Evolutionary conservation across 306 rosid species (phyloP), one percentile per base, ranked within the genome.

Genomic region (Vicia sativa): DNA sequence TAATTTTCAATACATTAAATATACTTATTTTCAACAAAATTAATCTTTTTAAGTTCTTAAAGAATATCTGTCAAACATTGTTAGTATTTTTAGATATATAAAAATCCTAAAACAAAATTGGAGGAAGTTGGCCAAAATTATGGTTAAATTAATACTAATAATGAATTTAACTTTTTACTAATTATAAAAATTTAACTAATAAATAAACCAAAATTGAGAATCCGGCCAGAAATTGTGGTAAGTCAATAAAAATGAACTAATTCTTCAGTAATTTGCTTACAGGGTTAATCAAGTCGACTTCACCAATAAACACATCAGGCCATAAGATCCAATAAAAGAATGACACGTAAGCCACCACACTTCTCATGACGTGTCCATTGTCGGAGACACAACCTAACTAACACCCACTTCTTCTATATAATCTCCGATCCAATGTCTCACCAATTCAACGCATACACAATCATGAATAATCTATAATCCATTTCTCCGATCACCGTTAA

Each of bases 321-420:
- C 26, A 35, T 23, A 0, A 0, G 0, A 0, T 16, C 90, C 82
- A 85, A 74, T 85, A 11, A 39, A 13, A 5, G 3, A 21, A 1
- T 3, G 82, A 49, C 95, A 87, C 76, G 70, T 50, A 23, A 29
- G 61, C 16, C 62, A 74, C 19, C 2, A 1, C 6, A 0, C 37
- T 8, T 13, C 26, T 1, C 1, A 11, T 60, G 85, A 85, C 91
- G 88, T 70, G 88, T 77, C 78, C 12, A 37, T 38, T 0, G 3
- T 52, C 58, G 58, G 18, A 11, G 5, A 16, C 75, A 38, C 35
- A 46, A 46, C 60, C 25, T 43, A 8, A 16, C 73, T 7, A 46
- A 46, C 53, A 46, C 15, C 23, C 5, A 9, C 28, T n/a, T 6
- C 0, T 31, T 34, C 28, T 54, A 55, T 63, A 19, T 57, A 38